Percentiles rank a stretch among this genome's conserved stretches.
Evolutionary conservation across 2,329 filamentous ascomycete species (phyloP).

Genomic region (Cladosporium sp.): DNA sequence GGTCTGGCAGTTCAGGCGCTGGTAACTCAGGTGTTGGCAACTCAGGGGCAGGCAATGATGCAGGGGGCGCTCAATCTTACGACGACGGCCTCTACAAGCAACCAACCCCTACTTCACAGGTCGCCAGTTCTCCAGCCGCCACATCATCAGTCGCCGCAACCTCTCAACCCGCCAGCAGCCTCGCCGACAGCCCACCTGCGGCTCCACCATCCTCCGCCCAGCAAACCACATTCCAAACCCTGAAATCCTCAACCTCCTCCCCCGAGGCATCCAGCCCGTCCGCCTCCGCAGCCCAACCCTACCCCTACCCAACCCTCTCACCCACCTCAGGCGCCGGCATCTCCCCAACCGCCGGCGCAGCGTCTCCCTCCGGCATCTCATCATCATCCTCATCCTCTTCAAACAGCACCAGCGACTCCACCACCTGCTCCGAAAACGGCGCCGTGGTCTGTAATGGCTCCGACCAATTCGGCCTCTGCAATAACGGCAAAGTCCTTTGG

Average conservation of each 20-base stretch:
- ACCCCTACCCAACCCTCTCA: conserved; percentile 6
- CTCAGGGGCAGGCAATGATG: neutral
- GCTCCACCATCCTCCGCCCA: neutral
- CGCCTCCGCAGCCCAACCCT: neutral
- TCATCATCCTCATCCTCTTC: neutral
- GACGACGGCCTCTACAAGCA: neutral
- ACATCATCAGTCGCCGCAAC: neutral
- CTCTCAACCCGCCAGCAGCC: neutral
- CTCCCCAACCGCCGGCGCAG: conserved; percentile 1
- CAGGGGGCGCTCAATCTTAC: neutral
- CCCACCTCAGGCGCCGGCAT: neutral
- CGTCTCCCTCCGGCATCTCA: conserved; percentile 4
- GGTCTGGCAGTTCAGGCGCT: neutral
- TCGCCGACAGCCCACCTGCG: neutral
- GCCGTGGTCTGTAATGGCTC: conserved; percentile 37
- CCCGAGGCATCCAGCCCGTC: too few relatives aligned
- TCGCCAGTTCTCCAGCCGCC: neutral
- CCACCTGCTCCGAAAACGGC: conserved; percentile 33
- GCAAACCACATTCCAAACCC: conserved; percentile 1
- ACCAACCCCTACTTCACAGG: neutral
- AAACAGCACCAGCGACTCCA: neutral
- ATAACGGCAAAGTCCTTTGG: conserved; percentile 37
- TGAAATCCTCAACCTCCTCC: neutral
- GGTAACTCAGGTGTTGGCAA: neutral
- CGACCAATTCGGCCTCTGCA: conserved; percentile 39